These are phyloP conservation scores for Cordyceps militaris DNA, from an alignment of 2,329 filamentous ascomycete species.

Conservation along the genomic window DNA sequence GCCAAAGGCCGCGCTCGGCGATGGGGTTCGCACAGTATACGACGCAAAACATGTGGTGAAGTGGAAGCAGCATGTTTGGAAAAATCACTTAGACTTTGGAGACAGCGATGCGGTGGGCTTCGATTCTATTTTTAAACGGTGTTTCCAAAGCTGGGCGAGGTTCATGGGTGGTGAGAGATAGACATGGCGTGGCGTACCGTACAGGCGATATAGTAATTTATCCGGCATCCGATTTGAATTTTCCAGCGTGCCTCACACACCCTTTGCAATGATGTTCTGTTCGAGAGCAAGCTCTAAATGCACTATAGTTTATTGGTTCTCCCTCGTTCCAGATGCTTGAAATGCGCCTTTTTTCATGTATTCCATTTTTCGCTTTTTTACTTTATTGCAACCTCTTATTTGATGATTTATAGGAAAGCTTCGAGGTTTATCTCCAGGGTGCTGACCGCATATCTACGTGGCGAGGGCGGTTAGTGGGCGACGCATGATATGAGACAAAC, in stretches of 20 bases:
- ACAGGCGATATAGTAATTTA: not conserved
- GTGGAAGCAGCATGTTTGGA: not conserved
- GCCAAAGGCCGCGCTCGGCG: conserved; percentile 1
- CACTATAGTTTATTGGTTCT: conserved; percentile 8
- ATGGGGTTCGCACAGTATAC: not conserved
- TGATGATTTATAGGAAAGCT: conserved; percentile 63
- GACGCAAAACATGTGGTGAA: conserved; percentile 2
- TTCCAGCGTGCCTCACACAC: conserved; percentile 8
- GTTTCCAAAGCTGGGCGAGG: not conserved
- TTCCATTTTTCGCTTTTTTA: conserved; percentile 9
- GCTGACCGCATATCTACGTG: conserved; percentile 74
- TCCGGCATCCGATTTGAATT: conserved; percentile 4
- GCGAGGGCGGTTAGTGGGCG: conserved; percentile 18
- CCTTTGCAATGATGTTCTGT: not conserved
- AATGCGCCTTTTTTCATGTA: not conserved
- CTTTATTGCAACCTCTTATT: not conserved
- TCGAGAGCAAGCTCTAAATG: not conserved
- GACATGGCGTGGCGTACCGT: not conserved
- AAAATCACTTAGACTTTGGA: conserved; percentile 20
- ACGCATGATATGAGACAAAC: not conserved
- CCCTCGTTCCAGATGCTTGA: conserved; percentile 1
- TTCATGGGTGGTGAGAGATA: not conserved
- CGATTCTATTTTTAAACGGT: not conserved
- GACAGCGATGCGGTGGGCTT: not conserved
- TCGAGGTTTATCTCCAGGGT: conserved; percentile 93